Evolutionary conservation across 768 basidiomycete species (phyloP), one percentile per base, ranked within the genome.

Genomic region (Suillus spraguei): DNA sequence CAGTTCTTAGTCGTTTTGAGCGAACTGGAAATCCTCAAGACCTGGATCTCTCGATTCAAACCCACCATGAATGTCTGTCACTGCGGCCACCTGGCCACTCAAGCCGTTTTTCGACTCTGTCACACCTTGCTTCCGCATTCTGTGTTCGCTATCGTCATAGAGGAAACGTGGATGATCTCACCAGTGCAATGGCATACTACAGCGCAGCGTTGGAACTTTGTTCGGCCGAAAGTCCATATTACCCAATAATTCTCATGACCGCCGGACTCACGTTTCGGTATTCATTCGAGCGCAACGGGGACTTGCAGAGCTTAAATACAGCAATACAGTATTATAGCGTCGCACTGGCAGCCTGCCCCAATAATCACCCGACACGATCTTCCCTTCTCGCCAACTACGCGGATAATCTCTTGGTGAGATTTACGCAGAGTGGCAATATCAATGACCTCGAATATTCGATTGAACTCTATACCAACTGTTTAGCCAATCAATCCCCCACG

Each of bases 401-500:
- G 13, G 39, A 35, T 33, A 64, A 68, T 41, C 71, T 71, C 53
- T 60, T n/a, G 20, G 24, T 56, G 36, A 73, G 73, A 20, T 68
- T 66, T 53, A 24, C 20, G 0, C 38, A 59, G 11, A 28, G 39
- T 17, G 67, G 69, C 17, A 46, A 71, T 38, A 36, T 58, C 39
- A 39, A 59, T 13, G 72, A 75, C 58, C 66, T 75, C 28, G 61
- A 74, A 35, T 63, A 61, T 50, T 66, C 71, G 16, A 71, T 77
- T 52, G 62, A 58, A 46, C 67, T 64, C 38, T 54, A 72, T 35
- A 65, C 60, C 36, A 60, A 56, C 28, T 72, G 69, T 17, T 63
- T 63, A 17, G 47, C 47, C 14, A 72, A 72, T 35, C 65, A 64
- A 38, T 62, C 64, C 32, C 16, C n/a, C 4, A 60, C 63, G 3